phyloP scores from a whole-genome alignment of 176 grass and related monocot species.

The Echinochloa phyllopogon region DNA sequence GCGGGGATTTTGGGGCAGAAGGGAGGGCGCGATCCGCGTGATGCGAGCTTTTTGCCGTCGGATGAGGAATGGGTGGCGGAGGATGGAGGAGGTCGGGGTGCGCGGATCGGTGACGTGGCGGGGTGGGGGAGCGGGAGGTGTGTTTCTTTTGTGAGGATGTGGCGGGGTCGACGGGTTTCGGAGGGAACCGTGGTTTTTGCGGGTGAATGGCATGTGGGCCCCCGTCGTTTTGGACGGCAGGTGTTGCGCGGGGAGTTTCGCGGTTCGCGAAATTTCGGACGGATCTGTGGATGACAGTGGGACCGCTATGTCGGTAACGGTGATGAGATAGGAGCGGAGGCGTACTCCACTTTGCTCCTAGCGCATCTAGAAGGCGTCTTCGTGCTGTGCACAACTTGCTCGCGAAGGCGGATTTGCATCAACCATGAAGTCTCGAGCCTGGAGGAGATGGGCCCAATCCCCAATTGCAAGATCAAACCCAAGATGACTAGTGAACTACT shows the following conservation, averaged over 20 bases:
- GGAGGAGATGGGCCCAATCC: background rate
- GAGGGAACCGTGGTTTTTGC: background rate
- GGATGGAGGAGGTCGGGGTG: background rate
- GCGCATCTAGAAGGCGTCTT: background rate
- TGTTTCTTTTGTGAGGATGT: slow-evolving; percentile 65
- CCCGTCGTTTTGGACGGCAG: background rate
- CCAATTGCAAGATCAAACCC: background rate
- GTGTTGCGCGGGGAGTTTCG: background rate
- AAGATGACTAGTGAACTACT: background rate
- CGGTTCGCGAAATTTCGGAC: slow-evolving; percentile 36
- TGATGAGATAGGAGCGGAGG: background rate
- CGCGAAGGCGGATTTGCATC: background rate
- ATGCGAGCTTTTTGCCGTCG: background rate
- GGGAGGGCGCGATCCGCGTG: slow-evolving; percentile 49
- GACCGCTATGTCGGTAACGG: background rate
- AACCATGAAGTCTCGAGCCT: background rate
- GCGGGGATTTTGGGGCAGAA: background rate
- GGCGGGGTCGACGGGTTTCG: slow-evolving; percentile 12
- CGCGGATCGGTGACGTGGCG: slow-evolving; percentile 75
- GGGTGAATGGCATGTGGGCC: slow-evolving; percentile 9
- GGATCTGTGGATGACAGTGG: background rate
- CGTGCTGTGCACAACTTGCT: background rate
- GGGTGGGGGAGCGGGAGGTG: slow-evolving; percentile 21
- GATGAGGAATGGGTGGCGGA: slow-evolving; percentile 21
- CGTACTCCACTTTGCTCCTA: background rate